Evolutionary conservation across 2,329 filamentous ascomycete species (phyloP).

Genomic region (Talaromyces sp.): DNA sequence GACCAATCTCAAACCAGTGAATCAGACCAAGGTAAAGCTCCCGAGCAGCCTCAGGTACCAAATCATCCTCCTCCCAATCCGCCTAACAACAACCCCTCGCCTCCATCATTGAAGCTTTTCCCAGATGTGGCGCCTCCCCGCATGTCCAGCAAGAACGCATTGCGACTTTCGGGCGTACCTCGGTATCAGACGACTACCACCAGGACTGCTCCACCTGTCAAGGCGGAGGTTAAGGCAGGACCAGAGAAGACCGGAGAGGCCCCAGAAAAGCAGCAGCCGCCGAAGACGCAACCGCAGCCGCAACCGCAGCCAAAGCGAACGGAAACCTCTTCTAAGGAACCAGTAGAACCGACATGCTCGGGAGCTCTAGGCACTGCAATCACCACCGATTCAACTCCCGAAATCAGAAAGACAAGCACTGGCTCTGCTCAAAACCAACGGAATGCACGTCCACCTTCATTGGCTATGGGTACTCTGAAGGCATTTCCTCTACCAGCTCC

Average conservation of each 20-base stretch:
- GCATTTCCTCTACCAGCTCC: slow-evolving; percentile 41
- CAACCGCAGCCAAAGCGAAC: neutral
- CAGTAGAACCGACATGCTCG: slow-evolving; percentile 4
- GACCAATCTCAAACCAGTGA: slow-evolving; percentile 5
- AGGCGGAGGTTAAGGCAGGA: neutral
- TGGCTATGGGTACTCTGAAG: slow-evolving; percentile 32
- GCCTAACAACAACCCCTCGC: slow-evolving; percentile 15
- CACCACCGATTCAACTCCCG: neutral
- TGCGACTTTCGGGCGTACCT: slow-evolving; percentile 24
- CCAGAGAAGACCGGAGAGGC: neutral
- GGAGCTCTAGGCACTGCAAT: neutral
- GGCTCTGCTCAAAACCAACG: slow-evolving; percentile 7
- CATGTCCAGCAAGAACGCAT: slow-evolving; percentile 31
- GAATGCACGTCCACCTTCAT: slow-evolving; percentile 23
- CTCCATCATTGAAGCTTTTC: slow-evolving; percentile 35
- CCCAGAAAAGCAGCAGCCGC: neutral
- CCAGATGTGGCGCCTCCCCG: slow-evolving; percentile 37
- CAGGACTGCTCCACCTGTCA: slow-evolving; percentile 1
- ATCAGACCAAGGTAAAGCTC: slow-evolving; percentile 3
- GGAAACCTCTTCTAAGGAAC: neutral
- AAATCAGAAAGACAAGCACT: neutral
- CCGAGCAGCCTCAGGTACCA: slow-evolving; percentile 2
- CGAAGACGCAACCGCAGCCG: neutral
- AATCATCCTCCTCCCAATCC: slow-evolving; percentile 11
- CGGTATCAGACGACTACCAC: slow-evolving; percentile 19